Base-by-base conservation (phyloP, 169 alveolate genomes). In the Plasmodium relictum region DNA sequence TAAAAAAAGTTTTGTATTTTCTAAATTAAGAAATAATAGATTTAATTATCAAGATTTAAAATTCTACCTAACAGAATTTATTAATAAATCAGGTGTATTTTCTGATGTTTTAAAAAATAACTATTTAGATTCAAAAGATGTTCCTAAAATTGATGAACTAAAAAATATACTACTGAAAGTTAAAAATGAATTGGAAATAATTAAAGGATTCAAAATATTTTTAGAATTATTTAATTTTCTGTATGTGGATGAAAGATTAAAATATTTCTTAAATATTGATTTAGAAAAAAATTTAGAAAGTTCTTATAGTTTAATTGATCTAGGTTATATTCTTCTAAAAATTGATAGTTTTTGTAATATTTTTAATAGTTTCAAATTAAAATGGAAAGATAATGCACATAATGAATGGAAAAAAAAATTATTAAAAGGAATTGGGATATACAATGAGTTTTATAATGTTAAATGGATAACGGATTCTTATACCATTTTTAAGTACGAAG, bases 391-490 rank as follows among this genome's bases (percentile, higher is more conserved):
- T 24, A 52, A 37, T 68, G 52, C 18, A n/a, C 91, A 68, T 66
- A 73, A 83, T 9, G 85, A 83, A 41, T 83, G 89, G 88, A 72
- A 69, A 41, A 72, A 68, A 52, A 88, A 31, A 16, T 65, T 88
- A 26, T 24, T 88, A 45, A 76, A 88, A 58, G 80, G 73, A 48
- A 63, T 88, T 12, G 93, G 93, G 0, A 76, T 88, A 41, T 41
- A 73, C 10, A 88, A 88, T 41, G 93, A 88, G 37, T 76, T 88
- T 45, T 37, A 68, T 62, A 74, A 73, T 42, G 59, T 88, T 63
- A 70, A 72, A 73, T 76, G 89, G 88, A 72, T 54, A n/a, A 88
- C 87, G 8, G 88, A 76, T 69, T 68, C 83, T 6, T 68, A 73
- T 24, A 61, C 80, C 16, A 45, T 69, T 50, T 76, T 58, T 58